Conservation (phyloP, 2,329 filamentous ascomycete species). For the Curvularia spicifera region DNA sequence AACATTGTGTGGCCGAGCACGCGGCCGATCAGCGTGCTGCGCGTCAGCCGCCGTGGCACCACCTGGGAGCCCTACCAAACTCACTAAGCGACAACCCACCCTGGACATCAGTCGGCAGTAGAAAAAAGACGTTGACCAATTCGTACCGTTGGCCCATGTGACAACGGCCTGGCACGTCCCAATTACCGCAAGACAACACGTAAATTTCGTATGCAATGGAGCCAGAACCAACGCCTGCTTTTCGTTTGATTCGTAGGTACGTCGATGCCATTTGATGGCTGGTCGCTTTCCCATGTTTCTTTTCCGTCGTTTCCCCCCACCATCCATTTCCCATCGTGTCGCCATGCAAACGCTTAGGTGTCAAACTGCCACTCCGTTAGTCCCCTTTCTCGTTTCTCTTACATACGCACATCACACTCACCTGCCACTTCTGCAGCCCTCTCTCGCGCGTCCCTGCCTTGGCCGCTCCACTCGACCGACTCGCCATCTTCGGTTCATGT, state of each 20-base stretch:
- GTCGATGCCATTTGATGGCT: neutral
- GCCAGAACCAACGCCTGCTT: neutral
- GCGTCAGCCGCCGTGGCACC: constrained; percentile 8
- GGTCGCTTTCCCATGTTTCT: neutral
- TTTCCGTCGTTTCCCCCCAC: neutral
- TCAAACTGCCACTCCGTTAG: constrained; percentile 12
- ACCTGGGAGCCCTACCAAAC: neutral
- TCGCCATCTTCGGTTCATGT: constrained; percentile 51
- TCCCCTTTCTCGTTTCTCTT: neutral
- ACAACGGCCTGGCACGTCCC: neutral
- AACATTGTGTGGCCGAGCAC: constrained; percentile 1
- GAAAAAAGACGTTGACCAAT: constrained; percentile 1
- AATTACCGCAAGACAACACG: neutral
- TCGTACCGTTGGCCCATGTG: neutral
- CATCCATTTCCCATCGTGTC: neutral
- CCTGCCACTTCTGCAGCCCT: constrained; percentile 52
- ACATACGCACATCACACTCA: constrained; percentile 12
- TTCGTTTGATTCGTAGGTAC: neutral
- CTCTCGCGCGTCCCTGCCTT: constrained; percentile 42
- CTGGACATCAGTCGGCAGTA: constrained; percentile 1
- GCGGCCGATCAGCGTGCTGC: constrained; percentile 8
- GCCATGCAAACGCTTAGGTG: constrained; percentile 6
- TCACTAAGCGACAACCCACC: constrained; percentile 1
- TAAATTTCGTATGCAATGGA: neutral
- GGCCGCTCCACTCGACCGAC: constrained; percentile 33